These are phyloP conservation scores for Uronychia binucleata DNA, from an alignment of 73 alveolate species.

Conservation along the genomic window DNA sequence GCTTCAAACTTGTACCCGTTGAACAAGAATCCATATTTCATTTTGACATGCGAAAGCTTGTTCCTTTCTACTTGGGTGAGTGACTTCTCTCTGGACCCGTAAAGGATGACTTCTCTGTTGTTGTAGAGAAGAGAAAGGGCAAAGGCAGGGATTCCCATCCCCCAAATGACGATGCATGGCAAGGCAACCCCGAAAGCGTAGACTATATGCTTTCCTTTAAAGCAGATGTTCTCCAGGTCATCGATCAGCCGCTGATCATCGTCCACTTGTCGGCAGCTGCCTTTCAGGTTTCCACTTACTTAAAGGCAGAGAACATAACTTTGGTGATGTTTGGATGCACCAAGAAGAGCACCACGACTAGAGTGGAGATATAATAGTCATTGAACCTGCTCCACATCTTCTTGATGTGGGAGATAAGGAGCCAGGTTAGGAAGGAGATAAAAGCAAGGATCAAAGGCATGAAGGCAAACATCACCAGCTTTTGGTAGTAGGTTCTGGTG, in stretches of 20 bases:
- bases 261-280: slow-evolving; percentile 33
- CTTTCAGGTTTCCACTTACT: background rate
- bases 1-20: slow-evolving; percentile 20
- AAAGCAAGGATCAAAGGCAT: slow-evolving; percentile 40
- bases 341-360: slow-evolving; percentile 42
- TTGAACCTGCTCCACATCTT: background rate
- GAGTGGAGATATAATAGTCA: slow-evolving; percentile 25
- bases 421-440: slow-evolving; percentile 23
- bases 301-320: slow-evolving; percentile 36
- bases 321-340: slow-evolving; percentile 51
- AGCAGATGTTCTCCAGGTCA: slow-evolving; percentile 46
- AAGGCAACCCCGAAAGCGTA: slow-evolving; percentile 23
- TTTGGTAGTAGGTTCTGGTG: slow-evolving; percentile 28
- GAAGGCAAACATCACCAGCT: slow-evolving; percentile 33
- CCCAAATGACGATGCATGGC: slow-evolving; percentile 58
- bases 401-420: slow-evolving; percentile 4
- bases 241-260: slow-evolving; percentile 32
- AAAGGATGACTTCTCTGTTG: slow-evolving; percentile 3
- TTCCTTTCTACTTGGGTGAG: background rate
- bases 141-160: slow-evolving; percentile 46
- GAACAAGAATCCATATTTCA: slow-evolving; percentile 31
- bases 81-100: background rate
- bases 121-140: slow-evolving; percentile 13
- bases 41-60: background rate
- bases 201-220: slow-evolving; percentile 24